Evolutionary conservation across 148 eudicot genomes (phyloP).

Genomic region (Arctostaphylos glauca): DNA sequence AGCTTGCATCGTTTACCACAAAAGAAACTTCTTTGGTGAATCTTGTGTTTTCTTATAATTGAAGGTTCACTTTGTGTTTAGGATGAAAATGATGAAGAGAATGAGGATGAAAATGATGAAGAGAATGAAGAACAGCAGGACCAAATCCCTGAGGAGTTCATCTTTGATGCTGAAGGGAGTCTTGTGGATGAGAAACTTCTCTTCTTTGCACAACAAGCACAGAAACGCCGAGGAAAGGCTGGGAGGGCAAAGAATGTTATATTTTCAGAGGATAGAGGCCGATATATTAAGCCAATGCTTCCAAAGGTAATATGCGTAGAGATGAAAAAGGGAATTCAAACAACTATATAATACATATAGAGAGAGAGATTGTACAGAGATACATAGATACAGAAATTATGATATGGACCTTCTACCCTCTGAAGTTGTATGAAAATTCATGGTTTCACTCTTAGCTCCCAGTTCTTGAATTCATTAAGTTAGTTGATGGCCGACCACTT

Average conservation of each 20-base stretch:
- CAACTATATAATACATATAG: not conserved
- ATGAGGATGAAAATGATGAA: slow-evolving; percentile 71
- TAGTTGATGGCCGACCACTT: slow-evolving; percentile 4
- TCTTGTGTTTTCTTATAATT: slow-evolving; percentile 15
- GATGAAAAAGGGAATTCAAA: not conserved
- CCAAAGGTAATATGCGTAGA: slow-evolving; percentile 60
- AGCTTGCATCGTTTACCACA: not conserved
- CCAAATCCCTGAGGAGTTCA: slow-evolving; percentile 92
- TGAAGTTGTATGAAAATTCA: not conserved
- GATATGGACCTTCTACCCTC: slow-evolving; percentile 6
- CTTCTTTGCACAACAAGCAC: slow-evolving; percentile 99
- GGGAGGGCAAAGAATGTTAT: slow-evolving; percentile 99
- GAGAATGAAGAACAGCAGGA: slow-evolving; percentile 85
- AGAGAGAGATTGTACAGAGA: not conserved
- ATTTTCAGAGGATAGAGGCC: slow-evolving; percentile 98
- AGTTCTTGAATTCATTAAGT: not conserved
- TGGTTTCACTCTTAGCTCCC: not conserved
- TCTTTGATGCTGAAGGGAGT: slow-evolving; percentile 98
- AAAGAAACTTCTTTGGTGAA: not conserved
- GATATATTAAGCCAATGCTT: slow-evolving; percentile 98
- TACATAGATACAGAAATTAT: not conserved
- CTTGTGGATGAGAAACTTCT: slow-evolving; percentile 97
- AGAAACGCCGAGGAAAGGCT: slow-evolving; percentile 88
- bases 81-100: slow-evolving; percentile 78
- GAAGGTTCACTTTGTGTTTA: slow-evolving; percentile 24